Evolutionary conservation across 768 basidiomycete species (phyloP).

Genomic region (Xerocomus potaroensis): DNA sequence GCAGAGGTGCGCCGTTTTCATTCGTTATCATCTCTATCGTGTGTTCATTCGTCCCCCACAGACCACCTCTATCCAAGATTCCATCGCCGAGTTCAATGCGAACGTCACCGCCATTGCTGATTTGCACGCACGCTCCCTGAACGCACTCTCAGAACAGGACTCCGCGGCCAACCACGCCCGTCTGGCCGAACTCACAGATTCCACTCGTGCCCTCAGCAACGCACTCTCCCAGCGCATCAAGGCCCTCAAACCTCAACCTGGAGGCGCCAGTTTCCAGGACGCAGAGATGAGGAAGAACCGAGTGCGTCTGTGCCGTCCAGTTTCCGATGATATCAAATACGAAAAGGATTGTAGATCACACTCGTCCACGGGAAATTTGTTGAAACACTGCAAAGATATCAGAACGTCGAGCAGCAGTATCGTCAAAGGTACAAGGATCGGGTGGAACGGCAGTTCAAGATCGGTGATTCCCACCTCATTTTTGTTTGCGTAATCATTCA

Average conservation of each 20-base stretch:
- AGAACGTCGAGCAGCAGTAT: constrained; percentile 68
- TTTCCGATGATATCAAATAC: neutral
- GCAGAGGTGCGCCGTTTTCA: constrained; percentile 21
- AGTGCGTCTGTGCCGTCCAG: constrained; percentile 7
- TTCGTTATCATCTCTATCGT: neutral
- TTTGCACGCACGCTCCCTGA: constrained; percentile 47
- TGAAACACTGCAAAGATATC: constrained; percentile 75
- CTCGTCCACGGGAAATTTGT: constrained; percentile 65
- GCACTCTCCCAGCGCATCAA: constrained; percentile 58
- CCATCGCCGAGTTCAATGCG: constrained; percentile 39
- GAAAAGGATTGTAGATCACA: constrained; percentile 39
- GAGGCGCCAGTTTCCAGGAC: constrained; percentile 34
- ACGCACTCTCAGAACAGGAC: constrained; percentile 45
- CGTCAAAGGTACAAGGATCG: constrained; percentile 60
- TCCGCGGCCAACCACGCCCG: constrained; percentile 38
- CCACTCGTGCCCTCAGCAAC: constrained; percentile 57
- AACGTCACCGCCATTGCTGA: constrained; percentile 46
- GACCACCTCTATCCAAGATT: constrained; percentile 49
- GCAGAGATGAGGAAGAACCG: constrained; percentile 42
- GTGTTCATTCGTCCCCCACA: constrained; percentile 16
- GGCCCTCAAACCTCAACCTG: constrained; percentile 42
- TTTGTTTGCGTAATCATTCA: neutral
- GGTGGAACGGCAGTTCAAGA: constrained; percentile 72
- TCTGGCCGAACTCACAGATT: constrained; percentile 54
- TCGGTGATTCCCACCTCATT: constrained; percentile 46